Percentiles rank a stretch among this genome's conserved stretches.
Evolutionary conservation across 1,284 basidiomycete genomes (phyloP).

Genomic region (Trichosporon sp.): DNA sequence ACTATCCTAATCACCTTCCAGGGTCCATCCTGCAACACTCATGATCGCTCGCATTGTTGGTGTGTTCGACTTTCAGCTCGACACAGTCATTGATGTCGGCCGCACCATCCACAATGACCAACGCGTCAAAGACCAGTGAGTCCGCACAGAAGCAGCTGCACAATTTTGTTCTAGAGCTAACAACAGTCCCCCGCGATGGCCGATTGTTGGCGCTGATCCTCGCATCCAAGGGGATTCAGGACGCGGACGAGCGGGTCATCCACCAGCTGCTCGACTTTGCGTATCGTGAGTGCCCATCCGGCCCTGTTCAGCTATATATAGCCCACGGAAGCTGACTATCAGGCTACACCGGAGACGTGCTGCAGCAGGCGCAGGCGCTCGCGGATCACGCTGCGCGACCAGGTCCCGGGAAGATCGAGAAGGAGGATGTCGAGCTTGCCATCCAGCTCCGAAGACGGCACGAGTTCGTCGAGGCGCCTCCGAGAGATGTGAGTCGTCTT

Average conservation of each 20-base stretch:
- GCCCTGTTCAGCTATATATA: neutral
- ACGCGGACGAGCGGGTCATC: constrained; percentile 87
- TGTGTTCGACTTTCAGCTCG: neutral
- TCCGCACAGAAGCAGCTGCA: neutral
- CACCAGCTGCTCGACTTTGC: constrained; percentile 95
- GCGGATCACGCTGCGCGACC: constrained; percentile 80
- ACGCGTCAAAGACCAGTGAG: constrained; percentile 12
- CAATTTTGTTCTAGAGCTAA: neutral
- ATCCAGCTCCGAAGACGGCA: constrained; percentile 90
- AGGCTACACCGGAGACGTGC: constrained; percentile 82
- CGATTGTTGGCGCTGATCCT: constrained; percentile 86
- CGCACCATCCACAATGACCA: constrained; percentile 11
- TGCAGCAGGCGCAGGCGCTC: constrained; percentile 84
- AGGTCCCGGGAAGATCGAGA: constrained; percentile 65
- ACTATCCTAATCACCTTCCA: neutral
- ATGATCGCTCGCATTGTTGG: neutral
- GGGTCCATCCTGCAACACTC: neutral
- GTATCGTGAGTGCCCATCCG: constrained; percentile 55
- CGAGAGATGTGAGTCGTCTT: constrained; percentile 72
- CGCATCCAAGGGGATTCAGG: constrained; percentile 88
- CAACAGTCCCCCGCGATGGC: constrained; percentile 67
- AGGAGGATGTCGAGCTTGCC: constrained; percentile 85
- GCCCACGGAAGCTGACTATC: constrained; percentile 2
- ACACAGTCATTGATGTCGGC: neutral
- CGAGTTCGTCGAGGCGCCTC: constrained; percentile 86